These are phyloP conservation scores for Mesotaenium endlicherianum DNA, from an alignment of 139 green algal species.

Conservation along the genomic window DNA sequence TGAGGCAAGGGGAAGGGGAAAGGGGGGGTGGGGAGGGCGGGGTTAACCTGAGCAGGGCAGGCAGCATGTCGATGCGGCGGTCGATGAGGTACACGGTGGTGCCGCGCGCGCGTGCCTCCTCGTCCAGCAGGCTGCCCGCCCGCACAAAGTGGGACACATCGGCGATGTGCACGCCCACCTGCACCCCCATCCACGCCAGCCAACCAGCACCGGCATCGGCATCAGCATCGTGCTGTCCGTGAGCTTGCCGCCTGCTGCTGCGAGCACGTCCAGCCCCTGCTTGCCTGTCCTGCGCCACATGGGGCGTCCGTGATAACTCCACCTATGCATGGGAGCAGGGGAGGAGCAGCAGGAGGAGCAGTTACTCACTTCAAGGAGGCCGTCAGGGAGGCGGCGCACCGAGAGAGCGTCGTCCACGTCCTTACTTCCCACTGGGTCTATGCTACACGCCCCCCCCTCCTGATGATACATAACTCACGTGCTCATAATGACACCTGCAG, in stretches of 20 bases:
- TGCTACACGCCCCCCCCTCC: constrained; percentile 23
- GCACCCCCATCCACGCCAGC: too few relatives aligned
- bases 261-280: too few relatives aligned
- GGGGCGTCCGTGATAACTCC: too few relatives aligned
- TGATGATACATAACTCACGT: too few relatives aligned
- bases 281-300: too few relatives aligned
- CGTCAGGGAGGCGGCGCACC: constrained; percentile 10
- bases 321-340: constrained; percentile 8
- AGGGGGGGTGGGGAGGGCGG: neutral
- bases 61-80: constrained; percentile 37
- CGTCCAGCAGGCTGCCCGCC: constrained; percentile 70
- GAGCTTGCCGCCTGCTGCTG: too few relatives aligned
- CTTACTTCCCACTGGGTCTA: constrained; percentile 57
- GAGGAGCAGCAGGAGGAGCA: neutral
- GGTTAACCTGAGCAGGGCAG: constrained; percentile 31
- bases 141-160: constrained; percentile 59
- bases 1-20: too few relatives aligned
- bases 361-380: constrained; percentile 16
- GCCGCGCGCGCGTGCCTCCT: constrained; percentile 54
- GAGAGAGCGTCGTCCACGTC: constrained; percentile 60
- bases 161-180: constrained; percentile 61
- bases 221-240: neutral
- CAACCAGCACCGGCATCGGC: neutral
- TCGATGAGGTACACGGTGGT: constrained; percentile 55
- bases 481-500: too few relatives aligned